A percentile compares a stretch with the other conserved stretches of the same genome.
phyloP scores from a whole-genome alignment of 192 early-diverging fungal genomes.

The Coemansia sp. region DNA sequence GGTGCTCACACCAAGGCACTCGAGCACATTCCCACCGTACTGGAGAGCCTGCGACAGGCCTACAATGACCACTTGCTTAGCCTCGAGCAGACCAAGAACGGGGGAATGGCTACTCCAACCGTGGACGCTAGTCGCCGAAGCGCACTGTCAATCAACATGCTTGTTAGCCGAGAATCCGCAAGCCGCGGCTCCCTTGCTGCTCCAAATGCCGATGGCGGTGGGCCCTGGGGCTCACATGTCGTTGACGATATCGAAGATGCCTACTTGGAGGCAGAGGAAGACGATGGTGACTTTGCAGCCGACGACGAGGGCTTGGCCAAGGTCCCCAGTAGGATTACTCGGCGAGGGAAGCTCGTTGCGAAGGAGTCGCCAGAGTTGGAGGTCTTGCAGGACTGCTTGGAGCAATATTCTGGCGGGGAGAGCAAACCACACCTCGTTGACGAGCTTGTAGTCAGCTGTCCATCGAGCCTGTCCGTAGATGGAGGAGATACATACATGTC shows the following conservation, averaged over 20 bases:
- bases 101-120: conserved; percentile 42
- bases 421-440: conserved; percentile 1
- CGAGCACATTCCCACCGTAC: conserved; percentile 12
- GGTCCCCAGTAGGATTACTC: conserved; percentile 3
- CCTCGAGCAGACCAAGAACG: conserved; percentile 19
- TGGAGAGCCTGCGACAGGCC: conserved; percentile 27
- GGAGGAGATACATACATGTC: background rate
- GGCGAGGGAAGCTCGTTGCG: background rate
- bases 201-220: background rate
- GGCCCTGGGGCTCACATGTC: conserved; percentile 56
- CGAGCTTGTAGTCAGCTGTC: background rate
- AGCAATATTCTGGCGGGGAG: conserved; percentile 21
- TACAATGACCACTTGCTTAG: conserved; percentile 32
- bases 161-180: conserved; percentile 20
- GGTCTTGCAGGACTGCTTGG: conserved; percentile 34
- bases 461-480: background rate
- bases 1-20: conserved; percentile 32
- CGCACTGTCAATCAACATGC: conserved; percentile 47
- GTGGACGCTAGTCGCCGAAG: conserved; percentile 39
- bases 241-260: conserved; percentile 81
- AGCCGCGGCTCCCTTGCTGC: background rate
- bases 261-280: conserved; percentile 73
- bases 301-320: conserved; percentile 12
- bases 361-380: conserved; percentile 36
- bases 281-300: conserved; percentile 55